Base-by-base conservation (phyloP, 2,329 filamentous ascomycete genomes). In the Fusarium pseudonygamai region DNA sequence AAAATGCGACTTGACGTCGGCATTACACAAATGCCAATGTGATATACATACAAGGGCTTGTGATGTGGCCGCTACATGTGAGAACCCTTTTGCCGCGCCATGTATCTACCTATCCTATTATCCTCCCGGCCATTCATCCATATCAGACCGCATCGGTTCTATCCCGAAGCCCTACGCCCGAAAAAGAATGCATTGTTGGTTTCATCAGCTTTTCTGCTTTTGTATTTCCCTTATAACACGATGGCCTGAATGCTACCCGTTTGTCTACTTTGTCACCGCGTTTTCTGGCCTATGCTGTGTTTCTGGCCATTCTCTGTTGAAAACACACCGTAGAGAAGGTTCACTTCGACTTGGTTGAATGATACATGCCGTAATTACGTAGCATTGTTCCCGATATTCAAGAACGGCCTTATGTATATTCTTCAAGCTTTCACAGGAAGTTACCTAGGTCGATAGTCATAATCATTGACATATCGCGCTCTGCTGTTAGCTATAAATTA, bases 111-210 rank as follows among this genome's bases (percentile, higher is more conserved):
- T 28, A 28, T 58, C 26, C 36, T 46, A 43, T 59, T 36, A 32
- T 20, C 22, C 47, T 53, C 15, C 42, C 36, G 52, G 55, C 59
- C 49, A 30, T 55, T 61, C 47, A 59, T 61, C 45, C 45, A 58
- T 68, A 47, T 52, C 37, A 74, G 46, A 43, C 43, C 36, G 30
- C 20, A 65, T 69, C 60, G 70, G 71, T 58, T 45, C 56, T n/a
- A 24, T 42, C 37, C 60, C 65, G 57, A 69, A 56, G 52, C 69
- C 76, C 71, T 78, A 71, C 64, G 67, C 45, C 76, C 76, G 74
- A 77, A 53, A 55, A 47, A 30, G 37, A 55, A 64, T 72, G 66
- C 37, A 69, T 66, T 37, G 42, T 72, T 67, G 74, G 61, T 46
- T 50, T 50, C 53, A 40, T 24, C 59, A 40, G 24, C 40, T 9